Conservation (phyloP, 345 rosid genomes). For the Ceriops zippeliana region DNA sequence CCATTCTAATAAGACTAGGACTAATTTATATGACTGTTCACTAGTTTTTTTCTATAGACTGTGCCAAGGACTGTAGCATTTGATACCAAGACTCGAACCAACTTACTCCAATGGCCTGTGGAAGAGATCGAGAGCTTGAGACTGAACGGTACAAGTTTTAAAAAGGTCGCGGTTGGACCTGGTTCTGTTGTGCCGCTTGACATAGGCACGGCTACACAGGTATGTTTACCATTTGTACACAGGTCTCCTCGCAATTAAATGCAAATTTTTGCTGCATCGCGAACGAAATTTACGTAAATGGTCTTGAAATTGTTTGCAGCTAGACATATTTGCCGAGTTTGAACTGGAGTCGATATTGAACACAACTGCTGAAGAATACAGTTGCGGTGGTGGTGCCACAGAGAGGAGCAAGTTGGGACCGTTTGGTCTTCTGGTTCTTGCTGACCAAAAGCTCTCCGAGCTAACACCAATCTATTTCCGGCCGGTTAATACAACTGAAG, state of each 20-base stretch:
- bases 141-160: constrained; percentile 42
- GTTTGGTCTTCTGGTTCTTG: constrained; percentile 65
- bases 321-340: constrained; percentile 59
- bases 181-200: constrained; percentile 57
- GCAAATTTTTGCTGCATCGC: background rate
- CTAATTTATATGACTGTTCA: background rate
- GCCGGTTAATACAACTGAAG: constrained; percentile 34
- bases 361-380: constrained; percentile 24
- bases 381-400: constrained; percentile 48
- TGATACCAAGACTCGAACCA: constrained; percentile 62
- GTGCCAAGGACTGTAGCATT: constrained; percentile 65
- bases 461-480: constrained; percentile 73
- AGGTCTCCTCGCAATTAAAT: no score
- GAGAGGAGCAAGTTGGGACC: constrained; percentile 69
- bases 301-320: constrained; percentile 26
- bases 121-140: constrained; percentile 79
- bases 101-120: constrained; percentile 82
- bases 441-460: constrained; percentile 66
- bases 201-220: constrained; percentile 64
- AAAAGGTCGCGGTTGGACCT: constrained; percentile 44
- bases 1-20: no score
- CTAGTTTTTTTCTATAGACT: constrained; percentile 33
- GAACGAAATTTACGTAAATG: background rate
- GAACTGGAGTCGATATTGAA: constrained; percentile 34
- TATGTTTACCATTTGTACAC: background rate